Base-by-base conservation (phyloP, 2,329 filamentous ascomycete genomes). In the Botrytis paeoniae region DNA sequence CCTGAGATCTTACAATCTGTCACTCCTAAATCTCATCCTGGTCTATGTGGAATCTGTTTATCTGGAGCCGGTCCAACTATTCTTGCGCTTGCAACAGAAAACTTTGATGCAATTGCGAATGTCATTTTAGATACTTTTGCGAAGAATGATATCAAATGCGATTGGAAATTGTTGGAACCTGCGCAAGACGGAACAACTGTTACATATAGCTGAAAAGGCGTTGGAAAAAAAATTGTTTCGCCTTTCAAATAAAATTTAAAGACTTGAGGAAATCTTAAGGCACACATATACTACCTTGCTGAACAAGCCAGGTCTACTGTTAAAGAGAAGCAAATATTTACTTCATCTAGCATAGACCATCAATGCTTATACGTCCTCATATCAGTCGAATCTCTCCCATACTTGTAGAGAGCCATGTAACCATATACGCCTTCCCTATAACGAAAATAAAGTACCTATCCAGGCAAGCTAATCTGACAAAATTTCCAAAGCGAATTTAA, bases 11-110 rank as follows among this genome's bases (percentile, higher is more conserved):
- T 99, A 70, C 89, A 94, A 81, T 95, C 92, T 74, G 95, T 98
- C 85, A 97, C 93, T 18, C 96, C 95, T 41, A 88, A 89, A 80
- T 92, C 92, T 8, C 94, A 98, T 81, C 91, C 93, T 2, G 96
- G 96, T 9, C 89, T 99, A 71, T 87, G 98, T 71, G 96, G 96
- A 59, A 97, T 98, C 75, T 99, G 96, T 82, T 86, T 99, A 39
- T 98, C 95, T 0, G 96, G 96, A 32, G 96, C 96, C 12, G 96
- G 96, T 0, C 96, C 96, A 35, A 98, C 95, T 41, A 98, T 99
- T 76, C 86, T 99, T 62, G 96, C 95, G 5, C 87, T 99, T 59
- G 96, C 96, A 2, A 98, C 95, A 2, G 87, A 91, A 77, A 93
- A 97, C 84, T 98, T 98, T 81, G 91, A 94, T 74, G 86, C 89